A percentile compares a stretch with the other conserved stretches of the same genome.
Conservation (phyloP, 2,329 filamentous ascomycete species). For the Penicillium sp. region DNA sequence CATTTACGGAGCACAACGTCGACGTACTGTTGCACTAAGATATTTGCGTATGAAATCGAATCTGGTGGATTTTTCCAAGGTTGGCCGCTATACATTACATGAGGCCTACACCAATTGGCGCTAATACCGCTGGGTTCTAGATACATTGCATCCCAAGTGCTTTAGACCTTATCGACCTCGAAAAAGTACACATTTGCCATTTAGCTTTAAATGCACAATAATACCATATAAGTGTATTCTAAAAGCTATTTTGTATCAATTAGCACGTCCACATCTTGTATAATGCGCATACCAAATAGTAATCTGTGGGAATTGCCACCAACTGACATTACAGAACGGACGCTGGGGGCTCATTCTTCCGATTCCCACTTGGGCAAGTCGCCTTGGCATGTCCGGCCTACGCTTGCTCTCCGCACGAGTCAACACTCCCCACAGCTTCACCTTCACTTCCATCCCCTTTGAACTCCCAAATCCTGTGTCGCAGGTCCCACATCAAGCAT, state of each 20-base stretch:
- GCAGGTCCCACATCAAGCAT: conserved; percentile 8
- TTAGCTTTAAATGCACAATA: not conserved
- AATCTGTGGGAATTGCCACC: not conserved
- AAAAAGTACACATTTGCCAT: not conserved
- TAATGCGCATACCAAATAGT: not conserved
- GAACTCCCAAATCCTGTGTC: not conserved
- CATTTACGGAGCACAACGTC: too few relatives aligned
- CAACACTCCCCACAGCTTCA: conserved; percentile 15
- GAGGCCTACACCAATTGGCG: not conserved
- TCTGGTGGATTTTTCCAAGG: not conserved
- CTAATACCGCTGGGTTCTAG: not conserved
- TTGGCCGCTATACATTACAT: not conserved
- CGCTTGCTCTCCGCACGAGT: conserved; percentile 20
- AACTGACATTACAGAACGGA: conserved; percentile 12
- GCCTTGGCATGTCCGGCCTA: conserved; percentile 5
- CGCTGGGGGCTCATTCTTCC: conserved; percentile 14
- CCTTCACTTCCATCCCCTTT: conserved; percentile 1
- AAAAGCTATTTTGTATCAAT: not conserved
- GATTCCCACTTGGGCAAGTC: conserved; percentile 6
- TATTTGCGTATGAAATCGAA: not conserved
- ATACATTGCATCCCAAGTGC: not conserved
- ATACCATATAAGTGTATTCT: not conserved
- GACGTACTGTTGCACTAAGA: too few relatives aligned
- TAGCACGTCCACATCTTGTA: not conserved
- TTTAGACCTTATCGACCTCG: not conserved